Evolutionary conservation across 148 eudicot species (phyloP).

Genomic region (Arbutus unedo): DNA sequence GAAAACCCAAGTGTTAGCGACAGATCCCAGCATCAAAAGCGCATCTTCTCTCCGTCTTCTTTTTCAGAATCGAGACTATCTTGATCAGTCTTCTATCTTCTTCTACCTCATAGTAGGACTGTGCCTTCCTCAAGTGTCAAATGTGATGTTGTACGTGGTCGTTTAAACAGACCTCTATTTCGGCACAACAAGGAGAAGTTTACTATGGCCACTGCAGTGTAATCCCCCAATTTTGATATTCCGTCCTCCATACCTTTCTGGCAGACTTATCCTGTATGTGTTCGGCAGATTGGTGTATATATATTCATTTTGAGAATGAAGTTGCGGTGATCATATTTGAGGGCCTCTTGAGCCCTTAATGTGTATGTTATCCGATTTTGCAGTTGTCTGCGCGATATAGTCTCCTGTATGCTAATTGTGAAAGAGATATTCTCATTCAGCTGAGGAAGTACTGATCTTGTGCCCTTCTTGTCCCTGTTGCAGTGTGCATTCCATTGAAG

Average conservation of each 20-base stretch:
- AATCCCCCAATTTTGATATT: no score
- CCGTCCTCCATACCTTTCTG: not conserved
- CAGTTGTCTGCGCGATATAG: not conserved
- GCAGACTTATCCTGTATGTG: not conserved
- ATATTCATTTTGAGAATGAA: not conserved
- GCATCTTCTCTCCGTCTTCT: no score
- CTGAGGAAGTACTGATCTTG: not conserved
- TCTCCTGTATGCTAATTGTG: not conserved
- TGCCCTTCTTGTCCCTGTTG: conserved; percentile 14
- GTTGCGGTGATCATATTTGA: not conserved
- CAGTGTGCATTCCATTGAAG: conserved; percentile 72
- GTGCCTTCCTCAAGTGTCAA: no score
- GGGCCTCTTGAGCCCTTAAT: not conserved
- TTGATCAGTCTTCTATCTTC: no score
- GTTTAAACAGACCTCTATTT: no score
- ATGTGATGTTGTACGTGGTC: no score
- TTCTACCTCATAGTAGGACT: no score
- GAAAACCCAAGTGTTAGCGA: no score
- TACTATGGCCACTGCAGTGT: no score
- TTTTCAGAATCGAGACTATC: no score
- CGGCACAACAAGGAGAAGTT: no score
- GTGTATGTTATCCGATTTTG: not conserved
- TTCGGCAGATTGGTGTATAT: not conserved
- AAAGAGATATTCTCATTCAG: not conserved
- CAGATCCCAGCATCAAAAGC: no score